These are phyloP conservation scores for Verticillium albo-atrum DNA, from an alignment of 2,329 filamentous ascomycete genomes.

Conservation along the genomic window DNA sequence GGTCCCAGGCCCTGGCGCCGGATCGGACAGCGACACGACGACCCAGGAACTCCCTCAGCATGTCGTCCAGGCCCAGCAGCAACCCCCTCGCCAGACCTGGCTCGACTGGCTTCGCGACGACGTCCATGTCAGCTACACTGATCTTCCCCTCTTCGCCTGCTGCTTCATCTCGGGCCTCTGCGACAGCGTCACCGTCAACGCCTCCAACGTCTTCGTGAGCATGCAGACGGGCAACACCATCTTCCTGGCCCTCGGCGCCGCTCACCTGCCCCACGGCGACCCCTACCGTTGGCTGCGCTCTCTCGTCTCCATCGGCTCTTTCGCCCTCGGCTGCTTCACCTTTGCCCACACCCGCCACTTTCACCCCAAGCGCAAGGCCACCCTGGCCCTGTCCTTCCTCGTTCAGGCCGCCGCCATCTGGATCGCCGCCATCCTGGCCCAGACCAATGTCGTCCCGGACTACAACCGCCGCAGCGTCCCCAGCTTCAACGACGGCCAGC, in stretches of 20 bases:
- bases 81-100: conserved; percentile 2
- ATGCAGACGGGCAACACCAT: conserved; percentile 56
- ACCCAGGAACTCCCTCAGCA: neutral
- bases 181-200: conserved; percentile 35
- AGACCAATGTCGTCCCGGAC: conserved; percentile 39
- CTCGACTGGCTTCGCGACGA: conserved; percentile 12
- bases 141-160: conserved; percentile 33
- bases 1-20: conserved; percentile 3
- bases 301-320: conserved; percentile 46
- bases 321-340: conserved; percentile 47
- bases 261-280: conserved; percentile 42
- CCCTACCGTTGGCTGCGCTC: conserved; percentile 50
- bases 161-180: conserved; percentile 32
- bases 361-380: conserved; percentile 32
- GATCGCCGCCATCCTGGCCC: conserved; percentile 47
- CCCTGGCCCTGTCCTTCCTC: conserved; percentile 44
- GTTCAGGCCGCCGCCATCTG: conserved; percentile 47
- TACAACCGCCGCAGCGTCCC: conserved; percentile 22
- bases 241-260: conserved; percentile 56
- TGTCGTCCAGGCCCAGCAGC: neutral
- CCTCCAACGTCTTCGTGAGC: conserved; percentile 31
- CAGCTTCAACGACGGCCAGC: conserved; percentile 6
- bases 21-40: conserved; percentile 7
- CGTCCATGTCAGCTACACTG: conserved; percentile 16
- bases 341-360: conserved; percentile 31